A percentile compares a stretch with the other conserved stretches of the same genome.
Conservation (phyloP, 2,329 filamentous ascomycete species). For the Ceratocystis ficicola region DNA sequence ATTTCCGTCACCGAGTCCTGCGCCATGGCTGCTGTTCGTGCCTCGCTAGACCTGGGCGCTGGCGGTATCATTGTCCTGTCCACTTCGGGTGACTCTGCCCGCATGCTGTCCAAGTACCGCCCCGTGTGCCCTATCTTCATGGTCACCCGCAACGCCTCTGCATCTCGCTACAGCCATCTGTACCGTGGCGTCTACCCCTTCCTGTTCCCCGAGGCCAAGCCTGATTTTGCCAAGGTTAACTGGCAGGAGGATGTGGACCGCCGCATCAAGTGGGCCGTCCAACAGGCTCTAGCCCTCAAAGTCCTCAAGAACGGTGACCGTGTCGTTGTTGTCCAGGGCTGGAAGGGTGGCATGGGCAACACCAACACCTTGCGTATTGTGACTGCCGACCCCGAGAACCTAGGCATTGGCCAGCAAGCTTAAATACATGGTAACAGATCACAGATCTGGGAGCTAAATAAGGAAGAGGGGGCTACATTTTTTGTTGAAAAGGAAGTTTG, state of each 20-base stretch:
- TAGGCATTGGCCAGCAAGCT: slow-evolving; percentile 40
- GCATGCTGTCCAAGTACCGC: slow-evolving; percentile 94
- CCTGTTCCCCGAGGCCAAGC: slow-evolving; percentile 84
- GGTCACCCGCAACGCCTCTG: slow-evolving; percentile 77
- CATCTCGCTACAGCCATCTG: slow-evolving; percentile 82
- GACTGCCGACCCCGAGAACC: slow-evolving; percentile 47
- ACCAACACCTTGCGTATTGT: slow-evolving; percentile 67
- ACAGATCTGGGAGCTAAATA: not conserved
- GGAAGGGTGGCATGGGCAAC: slow-evolving; percentile 84
- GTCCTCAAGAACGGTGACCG: slow-evolving; percentile 60
- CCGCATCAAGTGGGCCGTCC: slow-evolving; percentile 94
- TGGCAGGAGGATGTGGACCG: slow-evolving; percentile 99
- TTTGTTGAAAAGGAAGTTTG: slow-evolving; percentile 6
- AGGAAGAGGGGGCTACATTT: not conserved
- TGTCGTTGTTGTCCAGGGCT: slow-evolving; percentile 77
- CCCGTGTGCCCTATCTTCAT: slow-evolving; percentile 99
- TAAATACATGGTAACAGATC: slow-evolving; percentile 4
- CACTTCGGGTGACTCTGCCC: slow-evolving; percentile 87
- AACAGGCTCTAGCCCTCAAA: slow-evolving; percentile 70
- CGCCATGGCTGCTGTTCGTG: slow-evolving; percentile 91
- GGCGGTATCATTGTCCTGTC: slow-evolving; percentile 93
- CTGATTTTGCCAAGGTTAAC: slow-evolving; percentile 81
- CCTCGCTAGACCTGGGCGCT: slow-evolving; percentile 90
- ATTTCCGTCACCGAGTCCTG: slow-evolving; percentile 85
- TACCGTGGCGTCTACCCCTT: slow-evolving; percentile 98